Base-by-base conservation (phyloP, 495 filamentous ascomycete species). In the Cudoniella acicularis region DNA sequence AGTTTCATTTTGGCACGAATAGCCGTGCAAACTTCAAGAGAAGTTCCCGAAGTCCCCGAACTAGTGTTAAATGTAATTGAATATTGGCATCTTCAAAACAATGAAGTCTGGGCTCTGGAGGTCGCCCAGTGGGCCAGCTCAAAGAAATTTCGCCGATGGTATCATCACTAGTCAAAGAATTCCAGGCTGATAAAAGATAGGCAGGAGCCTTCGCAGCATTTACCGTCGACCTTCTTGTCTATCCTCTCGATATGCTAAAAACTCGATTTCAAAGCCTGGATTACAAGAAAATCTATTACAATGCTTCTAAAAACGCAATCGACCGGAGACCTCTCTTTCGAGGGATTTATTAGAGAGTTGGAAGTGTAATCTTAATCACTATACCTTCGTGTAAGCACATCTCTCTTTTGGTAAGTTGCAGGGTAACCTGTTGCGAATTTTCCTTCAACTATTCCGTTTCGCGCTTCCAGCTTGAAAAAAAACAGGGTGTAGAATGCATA, bases 321-420 rank as follows among this genome's bases (percentile, higher is more conserved):
- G 83, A 79, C 36, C 70, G 79, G 40, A 67, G 76, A 25, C 66
- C 81, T 0, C 76, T 91, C 4, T 89, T 92, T 57, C 77, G 79
- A 3, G 92, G 92, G 0, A 64, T 96, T 13, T 96, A 96, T 64
- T 92, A 96, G 72, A 92, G 92, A 3, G 82, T 96, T 8, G 90
- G 91, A 51, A 92, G 89, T 66, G 88, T 96, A 1, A 85, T 96
- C 3, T 70, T 96, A n/a, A 86, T 90, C 9, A 96, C 92, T 0
- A 78, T 96, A 22, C 92, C 92, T 3, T 88, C 91, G 26, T 91
- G 88, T 89, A 66, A 60, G 77, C 72, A 40, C 88, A 85, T 87
- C 65, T 52, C 74, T 71, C 22, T 40, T 20, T 42, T 23, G 6
- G 10, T 50, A 6, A n/a, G 8, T 23, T 24, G 30, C 30, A 36